Evolutionary conservation across 345 rosid species (phyloP), one percentile per base, ranked within the genome.

Genomic region (Schrenkiella parvula): DNA sequence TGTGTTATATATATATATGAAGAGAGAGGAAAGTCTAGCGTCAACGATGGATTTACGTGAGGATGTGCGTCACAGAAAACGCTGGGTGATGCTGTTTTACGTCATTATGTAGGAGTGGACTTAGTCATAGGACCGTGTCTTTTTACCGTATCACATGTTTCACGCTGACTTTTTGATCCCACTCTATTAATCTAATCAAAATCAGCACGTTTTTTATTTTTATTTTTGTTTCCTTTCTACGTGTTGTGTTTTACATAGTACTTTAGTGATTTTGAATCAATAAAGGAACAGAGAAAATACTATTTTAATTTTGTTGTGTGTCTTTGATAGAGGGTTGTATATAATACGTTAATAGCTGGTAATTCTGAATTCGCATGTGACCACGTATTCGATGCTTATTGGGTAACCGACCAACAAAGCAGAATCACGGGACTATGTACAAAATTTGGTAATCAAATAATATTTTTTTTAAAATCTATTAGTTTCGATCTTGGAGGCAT

Each of bases 21-120:
- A 46, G 58, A 46, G 42, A 13, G 68, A 43, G 64, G 34, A 73
- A 84, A 84, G 85, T 80, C 52, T 53, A 77, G 66, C 82, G 89
- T 86, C 89, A 86, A 90, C 75, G 75, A 77, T 68, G 38, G 66
- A n/a, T n/a, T 80, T 75, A 83, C 87, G 91, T 77, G 74, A 25
- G 73, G 72, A 68, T 64, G 51, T 79, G 73, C 93, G 86, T 88
- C 93, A 88, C 32, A 21, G 51, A 5, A 60, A 65, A 78, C 44
- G 39, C 68, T 80, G 72, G 35, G 50, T 88, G 84, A 83, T 73
- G 87, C 64, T 50, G 35, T 6, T 12, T 6, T 44, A 55, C 88
- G 84, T 85, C 88, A 89, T 64, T 10, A 2, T 13, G 35, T 61
- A 17, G 2, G 64, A 39, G 74, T 82, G 41, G 87, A 80, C 76